Percentiles rank a stretch among this genome's conserved stretches.
Conservation (phyloP, 2,329 filamentous ascomycete species). For the Coniochaeta sp. region DNA sequence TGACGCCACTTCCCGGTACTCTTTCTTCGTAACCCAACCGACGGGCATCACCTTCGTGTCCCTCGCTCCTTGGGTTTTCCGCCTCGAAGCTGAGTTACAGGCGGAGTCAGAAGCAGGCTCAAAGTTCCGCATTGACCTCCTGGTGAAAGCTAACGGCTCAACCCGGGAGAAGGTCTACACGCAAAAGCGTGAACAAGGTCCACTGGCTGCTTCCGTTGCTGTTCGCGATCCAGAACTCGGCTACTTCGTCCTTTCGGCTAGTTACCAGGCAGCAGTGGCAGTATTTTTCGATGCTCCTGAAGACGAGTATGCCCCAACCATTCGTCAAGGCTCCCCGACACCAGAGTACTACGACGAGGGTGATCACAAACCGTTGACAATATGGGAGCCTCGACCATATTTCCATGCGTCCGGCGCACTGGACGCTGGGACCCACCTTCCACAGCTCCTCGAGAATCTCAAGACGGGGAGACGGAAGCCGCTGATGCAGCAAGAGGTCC, state of each 20-base stretch:
- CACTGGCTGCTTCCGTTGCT: constrained; percentile 45
- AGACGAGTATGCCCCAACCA: constrained; percentile 34
- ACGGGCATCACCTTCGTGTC: constrained; percentile 54
- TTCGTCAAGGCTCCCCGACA: constrained; percentile 24
- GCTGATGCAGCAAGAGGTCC: constrained; percentile 58
- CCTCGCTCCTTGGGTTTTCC: constrained; percentile 55
- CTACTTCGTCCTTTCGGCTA: constrained; percentile 55
- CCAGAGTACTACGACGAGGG: constrained; percentile 31
- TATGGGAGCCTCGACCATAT: constrained; percentile 57
- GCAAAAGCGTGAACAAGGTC: constrained; percentile 38
- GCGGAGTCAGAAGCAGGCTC: constrained; percentile 49
- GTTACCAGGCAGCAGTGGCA: constrained; percentile 48
- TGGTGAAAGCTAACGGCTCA: constrained; percentile 51
- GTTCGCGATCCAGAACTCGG: constrained; percentile 56
- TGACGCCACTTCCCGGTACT: constrained; percentile 55
- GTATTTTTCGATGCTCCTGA: constrained; percentile 55
- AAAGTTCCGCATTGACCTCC: constrained; percentile 53
- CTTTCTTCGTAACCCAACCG: constrained; percentile 55
- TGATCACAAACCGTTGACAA: constrained; percentile 36
- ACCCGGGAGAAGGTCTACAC: constrained; percentile 50
- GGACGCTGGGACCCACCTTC: constrained; percentile 47
- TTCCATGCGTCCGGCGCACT: constrained; percentile 59
- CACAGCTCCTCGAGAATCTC: constrained; percentile 29
- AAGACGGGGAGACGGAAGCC: constrained; percentile 34
- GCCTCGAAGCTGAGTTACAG: constrained; percentile 53